phyloP scores from a whole-genome alignment of 495 filamentous ascomycete species.

The Aspergillus asperescens region DNA sequence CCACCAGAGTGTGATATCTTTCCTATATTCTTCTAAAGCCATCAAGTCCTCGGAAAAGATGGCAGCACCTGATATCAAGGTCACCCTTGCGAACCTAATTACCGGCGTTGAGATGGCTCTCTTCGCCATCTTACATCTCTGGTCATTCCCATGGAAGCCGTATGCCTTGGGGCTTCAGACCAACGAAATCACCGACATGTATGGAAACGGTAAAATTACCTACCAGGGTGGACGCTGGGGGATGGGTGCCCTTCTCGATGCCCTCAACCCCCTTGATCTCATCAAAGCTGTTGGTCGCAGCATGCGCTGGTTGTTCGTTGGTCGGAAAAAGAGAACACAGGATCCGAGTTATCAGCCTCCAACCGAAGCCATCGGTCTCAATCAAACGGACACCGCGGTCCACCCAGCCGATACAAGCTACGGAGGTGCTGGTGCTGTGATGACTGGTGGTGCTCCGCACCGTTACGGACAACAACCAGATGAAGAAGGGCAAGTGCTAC shows the following conservation, averaged over 20 bases:
- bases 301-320: conserved; percentile 75
- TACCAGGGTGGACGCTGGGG: conserved; percentile 63
- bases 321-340: conserved; percentile 50
- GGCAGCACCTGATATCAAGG: conserved; percentile 67
- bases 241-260: conserved; percentile 58
- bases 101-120: conserved; percentile 86
- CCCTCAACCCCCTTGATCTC: conserved; percentile 81
- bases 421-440: conserved; percentile 23
- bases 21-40: conserved; percentile 58
- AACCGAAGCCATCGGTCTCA: conserved; percentile 31
- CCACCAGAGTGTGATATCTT: conserved; percentile 56
- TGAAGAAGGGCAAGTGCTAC: conserved; percentile 40
- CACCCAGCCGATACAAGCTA: conserved; percentile 29
- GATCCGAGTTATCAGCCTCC: conserved; percentile 47
- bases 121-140: conserved; percentile 74
- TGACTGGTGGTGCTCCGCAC: conserved; percentile 21
- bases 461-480: conserved; percentile 22
- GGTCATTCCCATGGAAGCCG: conserved; percentile 71
- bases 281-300: conserved; percentile 71
- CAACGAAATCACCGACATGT: conserved; percentile 42
- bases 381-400: conserved; percentile 17
- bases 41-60: conserved; percentile 59
- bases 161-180: conserved; percentile 46
- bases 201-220: conserved; percentile 42
- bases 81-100: conserved; percentile 72